Evolutionary conservation across 2,329 filamentous ascomycete species (phyloP).

Genomic region (Lachnellula hyalina): DNA sequence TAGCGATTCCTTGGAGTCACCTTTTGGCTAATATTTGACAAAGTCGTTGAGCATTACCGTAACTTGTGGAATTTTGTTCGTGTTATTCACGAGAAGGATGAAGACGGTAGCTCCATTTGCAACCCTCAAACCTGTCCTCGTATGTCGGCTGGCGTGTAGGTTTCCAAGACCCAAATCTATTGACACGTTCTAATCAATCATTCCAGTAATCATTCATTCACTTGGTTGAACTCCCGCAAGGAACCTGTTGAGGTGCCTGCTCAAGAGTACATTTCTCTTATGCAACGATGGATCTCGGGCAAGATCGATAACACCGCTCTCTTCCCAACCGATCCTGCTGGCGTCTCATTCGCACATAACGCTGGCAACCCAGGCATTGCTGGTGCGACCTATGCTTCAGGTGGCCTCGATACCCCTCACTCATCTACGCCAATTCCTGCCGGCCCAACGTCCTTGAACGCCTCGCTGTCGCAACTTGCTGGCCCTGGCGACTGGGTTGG

Average conservation of each 20-base stretch:
- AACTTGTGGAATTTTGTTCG: constrained; percentile 85
- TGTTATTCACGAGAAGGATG: constrained; percentile 81
- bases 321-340: constrained; percentile 80
- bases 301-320: constrained; percentile 88
- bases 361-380: constrained; percentile 54
- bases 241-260: constrained; percentile 90
- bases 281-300: constrained; percentile 95
- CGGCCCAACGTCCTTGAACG: constrained; percentile 38
- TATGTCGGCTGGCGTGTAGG: constrained; percentile 92
- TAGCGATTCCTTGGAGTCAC: not conserved
- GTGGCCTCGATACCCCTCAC: constrained; percentile 42
- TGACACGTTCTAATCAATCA: not conserved
- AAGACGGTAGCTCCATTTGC: constrained; percentile 72
- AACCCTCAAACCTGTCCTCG: constrained; percentile 78
- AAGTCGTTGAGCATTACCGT: constrained; percentile 89
- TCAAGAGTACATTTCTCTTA: constrained; percentile 87
- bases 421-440: constrained; percentile 33
- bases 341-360: constrained; percentile 61
- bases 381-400: constrained; percentile 49
- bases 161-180: constrained; percentile 23
- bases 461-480: constrained; percentile 56
- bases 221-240: constrained; percentile 85
- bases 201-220: constrained; percentile 81
- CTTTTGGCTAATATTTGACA: constrained; percentile 7
- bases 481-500: constrained; percentile 73